Base-by-base conservation (phyloP, 768 basidiomycete species). In the Lentinula detonsa region DNA sequence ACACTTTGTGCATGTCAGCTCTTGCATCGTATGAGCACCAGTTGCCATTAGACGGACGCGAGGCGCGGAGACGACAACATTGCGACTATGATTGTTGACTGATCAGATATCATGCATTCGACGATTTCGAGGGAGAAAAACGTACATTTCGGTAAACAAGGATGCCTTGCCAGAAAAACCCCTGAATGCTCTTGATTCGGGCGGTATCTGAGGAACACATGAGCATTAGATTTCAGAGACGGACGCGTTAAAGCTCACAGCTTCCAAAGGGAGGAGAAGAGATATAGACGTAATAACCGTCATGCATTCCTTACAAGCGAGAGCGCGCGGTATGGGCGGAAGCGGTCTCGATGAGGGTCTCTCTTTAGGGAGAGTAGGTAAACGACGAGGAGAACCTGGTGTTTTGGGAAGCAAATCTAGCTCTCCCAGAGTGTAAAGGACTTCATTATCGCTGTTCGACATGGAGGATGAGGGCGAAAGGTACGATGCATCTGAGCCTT, bases 1-100 rank as follows among this genome's bases (percentile, higher is more conserved):
- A 66, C 85, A 85, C 5, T 71, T 72, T 5, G 74, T 69, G 69
- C 85, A 86, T 16, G 73, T 72, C 33, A 83, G 76, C 68, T 85
- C 81, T 67, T 82, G 79, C 75, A 85, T 81, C 13, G 82, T 84
- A 65, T 86, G 84, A 18, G 84, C 85, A 31, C 86, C 85, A 8
- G 85, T 84, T 45, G 74, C 76, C 85, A 87, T 85, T 33, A 87
- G 76, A 60, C 82, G 81, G 28, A 84, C 78, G 35, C 75, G 75
- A 9, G 83, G 78, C 28, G 72, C 72, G 13, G 75, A 73, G 6
- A 80, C 70, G 4, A 69, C 69, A 52, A 82, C 74, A 68, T 85
- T 82, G 60, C 79, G 78, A 53, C 84, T 85, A 68, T 43, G 34
- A 53, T 45, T 62, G 34, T 54, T 8, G 13, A 43, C 33, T 46